Conservation (phyloP, 2,329 filamentous ascomycete species). For the Aspergillus transmontanensis region DNA sequence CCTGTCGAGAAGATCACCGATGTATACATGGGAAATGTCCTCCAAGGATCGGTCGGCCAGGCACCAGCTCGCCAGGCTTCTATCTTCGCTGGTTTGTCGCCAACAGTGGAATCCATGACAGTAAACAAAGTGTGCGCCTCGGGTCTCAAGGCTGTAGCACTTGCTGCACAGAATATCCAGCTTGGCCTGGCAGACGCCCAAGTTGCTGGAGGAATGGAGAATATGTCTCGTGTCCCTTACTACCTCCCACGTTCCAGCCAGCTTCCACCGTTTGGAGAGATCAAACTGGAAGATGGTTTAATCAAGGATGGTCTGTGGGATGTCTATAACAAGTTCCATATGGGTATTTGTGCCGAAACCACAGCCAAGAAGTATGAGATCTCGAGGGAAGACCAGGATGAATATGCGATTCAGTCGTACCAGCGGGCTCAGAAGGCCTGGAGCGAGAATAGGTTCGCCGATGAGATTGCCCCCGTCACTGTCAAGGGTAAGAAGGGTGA, state of each 20-base stretch:
- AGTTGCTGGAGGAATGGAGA: constrained; percentile 96
- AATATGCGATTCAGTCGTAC: constrained; percentile 87
- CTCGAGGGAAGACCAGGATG: constrained; percentile 82
- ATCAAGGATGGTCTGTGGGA: constrained; percentile 95
- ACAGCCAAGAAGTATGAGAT: constrained; percentile 86
- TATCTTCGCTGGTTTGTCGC: constrained; percentile 82
- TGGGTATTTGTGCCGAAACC: constrained; percentile 95
- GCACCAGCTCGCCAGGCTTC: constrained; percentile 87
- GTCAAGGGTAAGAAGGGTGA: constrained; percentile 84
- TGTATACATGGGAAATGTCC: constrained; percentile 97
- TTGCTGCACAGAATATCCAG: constrained; percentile 93
- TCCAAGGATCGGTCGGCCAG: constrained; percentile 82
- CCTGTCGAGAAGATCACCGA: constrained; percentile 80
- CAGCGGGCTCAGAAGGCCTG: constrained; percentile 88
- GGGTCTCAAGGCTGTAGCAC: constrained; percentile 84
- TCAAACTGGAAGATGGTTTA: constrained; percentile 86
- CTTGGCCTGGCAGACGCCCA: constrained; percentile 85
- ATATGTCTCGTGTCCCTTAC: constrained; percentile 92
- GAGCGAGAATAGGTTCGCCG: constrained; percentile 77
- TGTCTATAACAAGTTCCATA: constrained; percentile 95
- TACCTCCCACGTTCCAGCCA: constrained; percentile 82
- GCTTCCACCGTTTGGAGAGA: constrained; percentile 81
- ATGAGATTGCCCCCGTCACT: constrained; percentile 87
- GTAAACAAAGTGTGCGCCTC: constrained; percentile 99
- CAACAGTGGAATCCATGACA: constrained; percentile 82